phyloP scores from a whole-genome alignment of 192 early-diverging fungal genomes.

The Backusella macrospora region DNA sequence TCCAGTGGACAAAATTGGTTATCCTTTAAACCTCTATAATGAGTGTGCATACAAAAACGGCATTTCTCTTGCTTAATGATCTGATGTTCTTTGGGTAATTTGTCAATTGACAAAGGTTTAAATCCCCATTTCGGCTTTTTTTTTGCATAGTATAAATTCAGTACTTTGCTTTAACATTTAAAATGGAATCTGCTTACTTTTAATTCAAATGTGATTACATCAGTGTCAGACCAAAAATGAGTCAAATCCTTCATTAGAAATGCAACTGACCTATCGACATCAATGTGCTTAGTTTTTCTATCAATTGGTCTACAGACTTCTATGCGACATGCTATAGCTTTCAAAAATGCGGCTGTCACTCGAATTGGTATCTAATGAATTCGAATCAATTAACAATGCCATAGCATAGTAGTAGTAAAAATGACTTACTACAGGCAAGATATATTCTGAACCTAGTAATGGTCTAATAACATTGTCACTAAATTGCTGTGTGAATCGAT shows the following conservation, averaged over 20 bases:
- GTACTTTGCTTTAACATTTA: not conserved
- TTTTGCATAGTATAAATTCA: not conserved
- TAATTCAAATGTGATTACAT: conserved; percentile 29
- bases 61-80: conserved; percentile 56
- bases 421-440: conserved; percentile 17
- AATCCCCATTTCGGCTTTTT: conserved; percentile 72
- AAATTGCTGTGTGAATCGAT: conserved; percentile 8
- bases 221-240: not conserved
- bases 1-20: conserved; percentile 63
- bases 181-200: conserved; percentile 17
- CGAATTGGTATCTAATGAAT: conserved; percentile 10
- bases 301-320: conserved; percentile 1
- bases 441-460: conserved; percentile 8
- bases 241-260: conserved; percentile 14
- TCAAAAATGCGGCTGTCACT: conserved; percentile 12
- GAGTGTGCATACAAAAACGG: conserved; percentile 72
- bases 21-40: conserved; percentile 36
- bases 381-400: not conserved
- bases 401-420: no score
- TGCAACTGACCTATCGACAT: not conserved
- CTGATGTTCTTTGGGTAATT: not conserved
- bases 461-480: conserved; percentile 5
- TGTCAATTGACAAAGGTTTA: conserved; percentile 41
- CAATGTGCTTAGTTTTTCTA: not conserved
- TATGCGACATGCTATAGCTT: not conserved